These are phyloP conservation scores for Chaetomium sp. DNA, from an alignment of 2,329 filamentous ascomycete species.

Conservation along the genomic window DNA sequence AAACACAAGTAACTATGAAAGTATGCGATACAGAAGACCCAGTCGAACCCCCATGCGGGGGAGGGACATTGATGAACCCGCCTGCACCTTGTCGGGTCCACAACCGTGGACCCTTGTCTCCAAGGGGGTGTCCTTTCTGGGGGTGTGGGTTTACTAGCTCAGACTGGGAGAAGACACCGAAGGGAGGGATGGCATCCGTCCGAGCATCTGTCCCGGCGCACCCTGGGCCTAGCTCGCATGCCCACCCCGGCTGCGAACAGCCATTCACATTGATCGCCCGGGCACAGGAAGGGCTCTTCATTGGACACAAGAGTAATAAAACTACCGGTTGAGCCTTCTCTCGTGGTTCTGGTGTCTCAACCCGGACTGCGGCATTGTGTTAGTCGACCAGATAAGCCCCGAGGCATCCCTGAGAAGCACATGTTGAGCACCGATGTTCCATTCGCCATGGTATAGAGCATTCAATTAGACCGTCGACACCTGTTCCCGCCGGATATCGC, in stretches of 20 bases:
- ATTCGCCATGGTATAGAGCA: neutral
- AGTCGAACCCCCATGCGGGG: neutral
- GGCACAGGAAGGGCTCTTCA: neutral
- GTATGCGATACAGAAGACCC: neutral
- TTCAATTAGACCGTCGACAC: neutral
- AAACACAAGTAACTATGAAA: neutral
- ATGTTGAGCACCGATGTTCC: neutral
- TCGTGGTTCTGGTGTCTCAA: neutral
- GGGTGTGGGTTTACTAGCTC: neutral
- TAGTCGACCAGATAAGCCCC: neutral
- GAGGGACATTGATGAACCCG: neutral
- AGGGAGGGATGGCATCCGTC: neutral
- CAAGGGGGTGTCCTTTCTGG: neutral
- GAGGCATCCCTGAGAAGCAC: neutral
- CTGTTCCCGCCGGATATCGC: neutral
- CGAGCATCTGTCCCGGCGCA: neutral
- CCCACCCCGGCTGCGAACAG: conserved; percentile 7
- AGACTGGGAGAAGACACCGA: neutral
- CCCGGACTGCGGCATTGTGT: neutral
- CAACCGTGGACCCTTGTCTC: conserved; percentile 14
- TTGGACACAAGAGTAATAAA: conserved; percentile 12
- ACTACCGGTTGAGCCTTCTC: conserved; percentile 3
- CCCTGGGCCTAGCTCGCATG: conserved; percentile 13
- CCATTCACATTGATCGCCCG: neutral
- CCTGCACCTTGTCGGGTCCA: conserved; percentile 9